A percentile compares a stretch with the other conserved stretches of the same genome.
Conservation (phyloP, 192 early-diverging fungal species). For the Dissophora globulifera region DNA sequence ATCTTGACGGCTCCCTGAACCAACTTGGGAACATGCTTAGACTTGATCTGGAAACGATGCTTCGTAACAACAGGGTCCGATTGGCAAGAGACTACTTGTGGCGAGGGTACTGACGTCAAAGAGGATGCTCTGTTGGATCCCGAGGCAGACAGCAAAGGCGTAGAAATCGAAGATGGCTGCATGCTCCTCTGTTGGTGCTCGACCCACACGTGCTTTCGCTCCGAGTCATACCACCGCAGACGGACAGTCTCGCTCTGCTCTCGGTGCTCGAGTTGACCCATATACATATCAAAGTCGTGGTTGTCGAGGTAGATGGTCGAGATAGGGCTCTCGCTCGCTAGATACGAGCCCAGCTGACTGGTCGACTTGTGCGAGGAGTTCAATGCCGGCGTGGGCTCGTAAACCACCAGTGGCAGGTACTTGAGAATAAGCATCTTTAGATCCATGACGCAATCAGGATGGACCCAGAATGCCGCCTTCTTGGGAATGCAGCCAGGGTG, state of each 20-base stretch:
- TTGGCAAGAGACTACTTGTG: no score
- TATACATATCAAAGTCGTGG: conserved; percentile 83
- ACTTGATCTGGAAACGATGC: conserved; percentile 52
- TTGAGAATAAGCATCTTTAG: conserved; percentile 89
- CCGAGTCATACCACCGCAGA: conserved; percentile 89
- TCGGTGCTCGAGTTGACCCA: conserved; percentile 79
- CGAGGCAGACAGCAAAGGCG: no score
- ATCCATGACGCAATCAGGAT: conserved; percentile 88
- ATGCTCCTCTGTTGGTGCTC: conserved; percentile 85
- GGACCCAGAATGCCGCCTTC: conserved; percentile 90
- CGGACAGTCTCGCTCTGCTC: conserved; percentile 86
- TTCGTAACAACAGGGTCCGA: conserved; percentile 15
- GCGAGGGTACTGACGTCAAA: neutral
- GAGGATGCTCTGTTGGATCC: neutral
- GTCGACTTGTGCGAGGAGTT: conserved; percentile 28
- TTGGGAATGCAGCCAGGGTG: conserved; percentile 52
- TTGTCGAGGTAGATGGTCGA: conserved; percentile 94
- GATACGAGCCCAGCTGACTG: conserved; percentile 29
- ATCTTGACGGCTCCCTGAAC: conserved; percentile 33
- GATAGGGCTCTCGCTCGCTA: conserved; percentile 59
- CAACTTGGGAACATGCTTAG: conserved; percentile 43
- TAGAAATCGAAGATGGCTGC: no score
- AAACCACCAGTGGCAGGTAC: conserved; percentile 84
- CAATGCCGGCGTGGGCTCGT: conserved; percentile 66
- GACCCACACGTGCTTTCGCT: conserved; percentile 81